A percentile compares a stretch with the other conserved stretches of the same genome.
These are phyloP conservation scores for Ascochyta rabiei DNA, from an alignment of 2,329 filamentous ascomycete genomes.

Conservation along the genomic window DNA sequence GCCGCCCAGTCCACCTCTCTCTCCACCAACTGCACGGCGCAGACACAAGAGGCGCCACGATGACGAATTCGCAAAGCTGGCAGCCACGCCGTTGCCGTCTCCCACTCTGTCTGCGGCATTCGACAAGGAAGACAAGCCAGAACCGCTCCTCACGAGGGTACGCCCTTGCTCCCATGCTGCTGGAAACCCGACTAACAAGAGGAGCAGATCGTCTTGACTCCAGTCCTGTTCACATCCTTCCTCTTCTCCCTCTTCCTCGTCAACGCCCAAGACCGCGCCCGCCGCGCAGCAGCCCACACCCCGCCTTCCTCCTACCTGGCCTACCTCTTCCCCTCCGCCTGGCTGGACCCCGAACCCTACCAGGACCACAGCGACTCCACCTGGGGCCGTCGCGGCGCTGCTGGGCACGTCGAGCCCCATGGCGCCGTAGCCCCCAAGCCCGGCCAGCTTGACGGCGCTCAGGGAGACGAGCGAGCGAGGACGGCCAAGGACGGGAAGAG, in stretches of 20 bases:
- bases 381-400: constrained; percentile 23
- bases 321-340: constrained; percentile 33
- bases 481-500: constrained; percentile 23
- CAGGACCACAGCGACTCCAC: constrained; percentile 45
- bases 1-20: constrained; percentile 38
- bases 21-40: constrained; percentile 28
- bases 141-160: constrained; percentile 37
- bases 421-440: constrained; percentile 23
- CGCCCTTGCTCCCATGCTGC: neutral
- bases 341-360: constrained; percentile 53
- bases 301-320: constrained; percentile 24
- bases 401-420: constrained; percentile 31
- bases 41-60: constrained; percentile 31
- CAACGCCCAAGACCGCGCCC: constrained; percentile 62
- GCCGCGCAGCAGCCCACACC: constrained; percentile 50
- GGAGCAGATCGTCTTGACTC: constrained; percentile 61
- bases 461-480: neutral
- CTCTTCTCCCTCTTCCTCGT: constrained; percentile 68
- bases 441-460: constrained; percentile 3
- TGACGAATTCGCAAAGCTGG: constrained; percentile 43
- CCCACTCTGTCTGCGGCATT: constrained; percentile 29
- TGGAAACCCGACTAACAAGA: neutral
- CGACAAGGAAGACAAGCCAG: constrained; percentile 22
- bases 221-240: constrained; percentile 68
- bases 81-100: constrained; percentile 29